These are phyloP conservation scores for Geotrichum bryndzae DNA, from an alignment of 1,139 yeast genomes.

Conservation along the genomic window DNA sequence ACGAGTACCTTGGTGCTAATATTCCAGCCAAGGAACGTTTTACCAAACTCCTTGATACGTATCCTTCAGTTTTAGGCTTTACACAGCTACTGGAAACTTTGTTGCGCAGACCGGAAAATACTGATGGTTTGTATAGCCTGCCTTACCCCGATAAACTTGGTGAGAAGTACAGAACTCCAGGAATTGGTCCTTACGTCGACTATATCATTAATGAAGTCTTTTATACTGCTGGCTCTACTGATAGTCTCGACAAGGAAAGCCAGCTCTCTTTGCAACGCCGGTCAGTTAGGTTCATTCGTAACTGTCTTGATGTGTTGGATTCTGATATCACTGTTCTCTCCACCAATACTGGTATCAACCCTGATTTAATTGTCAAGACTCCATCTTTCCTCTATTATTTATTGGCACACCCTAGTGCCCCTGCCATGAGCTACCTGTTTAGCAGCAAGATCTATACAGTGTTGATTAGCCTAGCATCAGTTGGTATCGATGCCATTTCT, in stretches of 20 bases:
- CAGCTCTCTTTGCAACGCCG: slow-evolving; percentile 49
- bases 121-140: slow-evolving; percentile 31
- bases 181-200: slow-evolving; percentile 78
- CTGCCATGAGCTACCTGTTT: slow-evolving; percentile 56
- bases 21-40: slow-evolving; percentile 31
- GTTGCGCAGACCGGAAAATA: slow-evolving; percentile 26
- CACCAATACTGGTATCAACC: slow-evolving; percentile 45
- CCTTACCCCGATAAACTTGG: slow-evolving; percentile 67
- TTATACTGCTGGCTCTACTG: slow-evolving; percentile 37
- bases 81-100: slow-evolving; percentile 45
- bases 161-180: slow-evolving; percentile 51
- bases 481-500: slow-evolving; percentile 52
- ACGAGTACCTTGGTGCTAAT: slow-evolving; percentile 25
- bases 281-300: slow-evolving; percentile 47
- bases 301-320: slow-evolving; percentile 56
- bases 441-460: slow-evolving; percentile 52
- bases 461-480: slow-evolving; percentile 48
- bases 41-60: slow-evolving; percentile 27
- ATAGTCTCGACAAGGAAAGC: slow-evolving; percentile 30
- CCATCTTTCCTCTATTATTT: slow-evolving; percentile 38
- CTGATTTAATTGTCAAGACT: slow-evolving; percentile 46
- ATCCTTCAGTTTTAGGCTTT: slow-evolving; percentile 52
- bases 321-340: slow-evolving; percentile 49
- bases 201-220: slow-evolving; percentile 64
- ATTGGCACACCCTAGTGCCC: slow-evolving; percentile 62